These are phyloP conservation scores for Xylaria hypoxylon DNA, from an alignment of 2,329 filamentous ascomycete genomes.

Conservation along the genomic window DNA sequence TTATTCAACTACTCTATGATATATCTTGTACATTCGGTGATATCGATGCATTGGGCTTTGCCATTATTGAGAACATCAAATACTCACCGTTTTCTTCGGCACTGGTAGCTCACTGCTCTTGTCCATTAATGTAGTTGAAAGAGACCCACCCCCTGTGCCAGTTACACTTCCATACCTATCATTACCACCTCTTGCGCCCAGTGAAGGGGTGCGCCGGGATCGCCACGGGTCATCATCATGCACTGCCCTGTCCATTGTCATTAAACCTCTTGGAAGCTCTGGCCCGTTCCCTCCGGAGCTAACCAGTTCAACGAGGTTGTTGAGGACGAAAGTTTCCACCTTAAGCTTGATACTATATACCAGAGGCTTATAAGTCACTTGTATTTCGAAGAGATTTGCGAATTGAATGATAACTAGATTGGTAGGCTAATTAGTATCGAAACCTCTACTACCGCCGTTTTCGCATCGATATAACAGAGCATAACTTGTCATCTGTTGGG, in stretches of 20 bases:
- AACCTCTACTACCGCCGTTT: not conserved
- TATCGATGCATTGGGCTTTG: not conserved
- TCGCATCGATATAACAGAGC: not conserved
- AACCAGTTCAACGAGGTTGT: slow-evolving; percentile 50
- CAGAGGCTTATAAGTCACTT: slow-evolving; percentile 56
- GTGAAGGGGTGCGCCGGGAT: not conserved
- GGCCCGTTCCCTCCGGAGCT: slow-evolving; percentile 15
- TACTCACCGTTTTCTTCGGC: not conserved
- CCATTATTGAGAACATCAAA: not conserved
- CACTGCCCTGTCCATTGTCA: not conserved
- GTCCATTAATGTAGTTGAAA: not conserved
- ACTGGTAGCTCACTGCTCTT: not conserved
- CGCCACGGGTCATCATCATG: not conserved
- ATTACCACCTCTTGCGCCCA: not conserved
- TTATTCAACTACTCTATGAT: not conserved
- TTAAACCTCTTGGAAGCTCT: not conserved
- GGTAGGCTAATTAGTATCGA: not conserved
- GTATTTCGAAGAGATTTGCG: slow-evolving; percentile 55
- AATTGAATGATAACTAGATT: slow-evolving; percentile 54
- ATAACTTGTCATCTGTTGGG: not conserved
- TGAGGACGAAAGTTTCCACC: slow-evolving; percentile 67
- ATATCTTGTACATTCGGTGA: not conserved
- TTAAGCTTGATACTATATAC: slow-evolving; percentile 62
- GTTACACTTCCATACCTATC: not conserved
- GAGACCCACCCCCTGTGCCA: not conserved